A percentile compares a stretch with the other conserved stretches of the same genome.
These are phyloP conservation scores for Colletotrichum graminicola DNA, from an alignment of 2,329 filamentous ascomycete species.

Conservation along the genomic window DNA sequence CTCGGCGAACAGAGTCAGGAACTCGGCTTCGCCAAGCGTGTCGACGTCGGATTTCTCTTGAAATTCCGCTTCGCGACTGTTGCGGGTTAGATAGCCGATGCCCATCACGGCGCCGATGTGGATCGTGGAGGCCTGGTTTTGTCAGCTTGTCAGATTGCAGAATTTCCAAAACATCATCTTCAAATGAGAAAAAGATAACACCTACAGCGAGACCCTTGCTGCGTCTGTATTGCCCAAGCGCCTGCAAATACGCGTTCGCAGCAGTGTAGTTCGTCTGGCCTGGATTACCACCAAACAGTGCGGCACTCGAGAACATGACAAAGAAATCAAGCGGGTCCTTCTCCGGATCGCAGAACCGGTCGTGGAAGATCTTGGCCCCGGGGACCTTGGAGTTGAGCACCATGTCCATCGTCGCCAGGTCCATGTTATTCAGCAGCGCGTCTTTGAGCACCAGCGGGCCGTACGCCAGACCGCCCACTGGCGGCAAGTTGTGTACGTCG, in stretches of 20 bases:
- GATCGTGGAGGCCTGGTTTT: constrained; percentile 52
- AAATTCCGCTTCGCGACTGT: constrained; percentile 34
- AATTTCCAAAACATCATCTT: too few relatives aligned
- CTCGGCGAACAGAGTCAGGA: constrained; percentile 58
- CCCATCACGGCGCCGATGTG: constrained; percentile 55
- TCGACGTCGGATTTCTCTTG: constrained; percentile 26
- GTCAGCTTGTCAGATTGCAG: too few relatives aligned
- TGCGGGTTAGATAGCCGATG: constrained; percentile 55
- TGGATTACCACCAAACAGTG: constrained; percentile 44
- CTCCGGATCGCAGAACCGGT: too few relatives aligned
- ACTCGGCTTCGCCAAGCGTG: constrained; percentile 47
- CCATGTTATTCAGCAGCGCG: too few relatives aligned
- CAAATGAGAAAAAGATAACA: too few relatives aligned
- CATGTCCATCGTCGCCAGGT: too few relatives aligned
- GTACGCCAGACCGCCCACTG: too few relatives aligned
- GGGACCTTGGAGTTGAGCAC: too few relatives aligned
- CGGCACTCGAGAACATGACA: constrained; percentile 48
- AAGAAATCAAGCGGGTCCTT: constrained; percentile 51
- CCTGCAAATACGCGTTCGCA: constrained; percentile 58
- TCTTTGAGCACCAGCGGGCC: too few relatives aligned
- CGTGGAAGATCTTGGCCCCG: too few relatives aligned
- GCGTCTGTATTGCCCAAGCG: constrained; percentile 52
- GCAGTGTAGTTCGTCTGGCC: constrained; percentile 60
- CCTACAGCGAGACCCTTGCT: constrained; percentile 51
- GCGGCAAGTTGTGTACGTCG: too few relatives aligned